phyloP scores from a whole-genome alignment of 306 rosid species.

The Pyrus communis region DNA sequence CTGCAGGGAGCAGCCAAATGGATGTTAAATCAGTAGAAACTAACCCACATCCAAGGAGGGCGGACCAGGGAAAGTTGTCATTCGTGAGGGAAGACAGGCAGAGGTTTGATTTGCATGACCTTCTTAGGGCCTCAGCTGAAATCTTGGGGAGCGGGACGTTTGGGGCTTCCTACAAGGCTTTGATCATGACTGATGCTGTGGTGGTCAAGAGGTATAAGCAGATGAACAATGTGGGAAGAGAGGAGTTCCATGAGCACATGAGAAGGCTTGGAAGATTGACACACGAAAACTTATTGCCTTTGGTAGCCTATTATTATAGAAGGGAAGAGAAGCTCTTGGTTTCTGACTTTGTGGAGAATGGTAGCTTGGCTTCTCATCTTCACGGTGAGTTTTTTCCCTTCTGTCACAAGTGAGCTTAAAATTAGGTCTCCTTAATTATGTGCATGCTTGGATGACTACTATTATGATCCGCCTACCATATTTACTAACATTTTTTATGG shows the following conservation, averaged over 20 bases:
- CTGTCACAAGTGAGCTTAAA: neutral
- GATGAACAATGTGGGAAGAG: conserved; percentile 69
- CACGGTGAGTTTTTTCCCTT: conserved; percentile 43
- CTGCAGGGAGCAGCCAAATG: neutral
- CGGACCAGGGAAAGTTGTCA: conserved; percentile 46
- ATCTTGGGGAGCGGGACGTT: conserved; percentile 79
- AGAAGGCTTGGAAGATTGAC: conserved; percentile 56
- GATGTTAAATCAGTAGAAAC: neutral
- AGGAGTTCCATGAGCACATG: conserved; percentile 84
- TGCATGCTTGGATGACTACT: neutral
- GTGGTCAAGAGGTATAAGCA: conserved; percentile 88
- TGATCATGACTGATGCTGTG: conserved; percentile 35
- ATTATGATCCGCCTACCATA: neutral
- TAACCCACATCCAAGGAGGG: conserved; percentile 23
- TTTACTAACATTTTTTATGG: neutral
- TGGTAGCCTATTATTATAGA: conserved; percentile 65
- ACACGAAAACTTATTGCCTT: conserved; percentile 71
- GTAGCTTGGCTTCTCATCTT: conserved; percentile 77
- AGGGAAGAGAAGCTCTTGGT: conserved; percentile 84
- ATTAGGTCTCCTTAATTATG: neutral
- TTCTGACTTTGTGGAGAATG: conserved; percentile 47
- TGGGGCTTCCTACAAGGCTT: conserved; percentile 87
- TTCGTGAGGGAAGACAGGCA: conserved; percentile 45
- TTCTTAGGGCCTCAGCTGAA: conserved; percentile 75
- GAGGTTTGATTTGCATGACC: conserved; percentile 67